Evolutionary conservation across 179 eudicot species (phyloP).

Genomic region (Beta macrorhiza): DNA sequence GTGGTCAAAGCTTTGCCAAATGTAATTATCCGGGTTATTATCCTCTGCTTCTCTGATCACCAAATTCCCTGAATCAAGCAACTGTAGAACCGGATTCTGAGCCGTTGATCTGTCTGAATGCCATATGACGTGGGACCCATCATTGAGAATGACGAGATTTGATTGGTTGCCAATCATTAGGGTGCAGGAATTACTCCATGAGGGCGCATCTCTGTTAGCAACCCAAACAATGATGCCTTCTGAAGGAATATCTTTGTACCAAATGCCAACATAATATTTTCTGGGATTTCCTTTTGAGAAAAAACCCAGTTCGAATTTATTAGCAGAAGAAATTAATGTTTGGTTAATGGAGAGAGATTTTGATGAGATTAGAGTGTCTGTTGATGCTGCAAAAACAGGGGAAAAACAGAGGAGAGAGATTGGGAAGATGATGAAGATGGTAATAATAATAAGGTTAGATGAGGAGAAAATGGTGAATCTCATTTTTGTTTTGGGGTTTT

Average conservation of each 20-base stretch:
- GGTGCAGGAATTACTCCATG: conserved; percentile 13
- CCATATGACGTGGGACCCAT: conserved; percentile 17
- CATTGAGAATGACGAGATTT: conserved; percentile 27
- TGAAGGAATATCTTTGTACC: conserved; percentile 39
- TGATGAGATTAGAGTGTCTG: conserved; percentile 29
- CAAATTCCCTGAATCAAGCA: conserved; percentile 49
- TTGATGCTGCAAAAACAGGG: conserved; percentile 18
- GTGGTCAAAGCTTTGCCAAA: conserved; percentile 52
- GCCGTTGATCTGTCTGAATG: conserved; percentile 19
- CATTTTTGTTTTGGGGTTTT: conserved; percentile 11
- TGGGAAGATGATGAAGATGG: not conserved
- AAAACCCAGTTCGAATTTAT: conserved; percentile 40
- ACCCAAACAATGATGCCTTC: conserved; percentile 36
- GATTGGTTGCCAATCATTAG: conserved; percentile 24
- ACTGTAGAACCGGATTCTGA: conserved; percentile 37
- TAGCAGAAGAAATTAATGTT: conserved; percentile 32
- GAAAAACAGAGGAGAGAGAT: conserved; percentile 21
- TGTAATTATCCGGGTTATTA: conserved; percentile 13
- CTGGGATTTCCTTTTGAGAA: conserved; percentile 25
- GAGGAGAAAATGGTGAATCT: not conserved
- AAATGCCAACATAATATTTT: conserved; percentile 39
- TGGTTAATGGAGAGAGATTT: conserved; percentile 27
- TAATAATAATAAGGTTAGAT: conserved; percentile 1
- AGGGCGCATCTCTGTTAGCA: conserved; percentile 43
- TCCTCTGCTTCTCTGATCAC: conserved; percentile 37